Evolutionary conservation across 2,329 filamentous ascomycete genomes (phyloP), one percentile per base, ranked within the genome.

Genomic region (Exophiala spinifera): DNA sequence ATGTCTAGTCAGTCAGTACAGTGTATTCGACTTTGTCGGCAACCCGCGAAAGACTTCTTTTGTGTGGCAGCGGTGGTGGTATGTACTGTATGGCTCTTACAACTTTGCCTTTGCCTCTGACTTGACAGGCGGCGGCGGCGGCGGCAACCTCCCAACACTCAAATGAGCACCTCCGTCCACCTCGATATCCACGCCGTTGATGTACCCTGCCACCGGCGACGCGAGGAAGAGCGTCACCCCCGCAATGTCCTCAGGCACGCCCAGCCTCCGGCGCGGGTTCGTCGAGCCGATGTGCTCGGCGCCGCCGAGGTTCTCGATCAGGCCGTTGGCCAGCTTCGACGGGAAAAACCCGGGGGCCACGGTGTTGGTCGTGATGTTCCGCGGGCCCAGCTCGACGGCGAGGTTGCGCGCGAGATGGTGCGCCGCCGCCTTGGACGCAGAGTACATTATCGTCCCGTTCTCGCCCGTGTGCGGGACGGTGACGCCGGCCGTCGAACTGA

Each of bases 391-490:
- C 73, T 87, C 84, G 66, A 78, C 83, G 2, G 87, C 84, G 70
- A 90, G 86, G 61, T 80, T 83, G 68, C 87, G 84, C 60, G 86
- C 84, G 70, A 90, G 87, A 13, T 85, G 85, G 70, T 89, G 86
- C 55, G 89, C 84, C 21, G 87, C 84, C 62, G 86, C 87, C 76
- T 90, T 91, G 70, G 79, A 83, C 4, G 82, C 86, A 15, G 86
- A 86, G 76, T 90, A 90, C 65, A 70, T 70, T 46, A 71, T 70
- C 2, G 70, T 71, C 17, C 69, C 70, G 37, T 70, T 63, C 10
- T 71, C 67, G 17, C 70, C 70, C 2, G 70, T 63, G 48, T 70
- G 67, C 0, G 67, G 64, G 3, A 72, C 70, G n/a, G 64, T 69
- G 3, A 64, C 63, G n/a, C 69, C 71, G 2, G 68, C 69, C 6